Percentiles rank a stretch among this genome's conserved stretches.
Evolutionary conservation across 805 yeast species (phyloP).

Genomic region (Ogataea nonfermentans): DNA sequence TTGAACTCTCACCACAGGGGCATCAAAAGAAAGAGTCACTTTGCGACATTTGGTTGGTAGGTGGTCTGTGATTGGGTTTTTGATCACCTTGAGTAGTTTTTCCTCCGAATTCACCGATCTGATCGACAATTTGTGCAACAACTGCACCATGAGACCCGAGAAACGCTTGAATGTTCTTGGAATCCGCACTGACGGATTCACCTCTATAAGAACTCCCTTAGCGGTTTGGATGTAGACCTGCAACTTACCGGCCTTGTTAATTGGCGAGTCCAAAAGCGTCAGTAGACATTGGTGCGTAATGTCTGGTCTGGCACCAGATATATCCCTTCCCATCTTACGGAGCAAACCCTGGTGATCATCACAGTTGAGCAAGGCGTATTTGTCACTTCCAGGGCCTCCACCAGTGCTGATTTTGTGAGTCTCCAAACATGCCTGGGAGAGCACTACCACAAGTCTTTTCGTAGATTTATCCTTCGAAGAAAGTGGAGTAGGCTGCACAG

Average conservation of each 20-base stretch:
- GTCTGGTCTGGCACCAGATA: slow-evolving; percentile 98
- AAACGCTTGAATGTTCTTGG: slow-evolving; percentile 98
- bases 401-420: slow-evolving; percentile 81
- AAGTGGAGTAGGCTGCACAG: slow-evolving; percentile 79
- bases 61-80: slow-evolving; percentile 96
- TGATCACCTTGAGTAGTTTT: slow-evolving; percentile 87
- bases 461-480: slow-evolving; percentile 83
- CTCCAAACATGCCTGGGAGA: slow-evolving; percentile 93
- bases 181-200: slow-evolving; percentile 93
- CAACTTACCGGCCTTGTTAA: slow-evolving; percentile 93
- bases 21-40: slow-evolving; percentile 88
- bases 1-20: slow-evolving; percentile 82
- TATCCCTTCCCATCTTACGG: slow-evolving; percentile 95
- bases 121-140: slow-evolving; percentile 87
- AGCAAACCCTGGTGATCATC: slow-evolving; percentile 97
- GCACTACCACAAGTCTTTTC: slow-evolving; percentile 87
- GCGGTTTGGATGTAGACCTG: slow-evolving; percentile 97
- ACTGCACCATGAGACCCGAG: slow-evolving; percentile 96
- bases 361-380: slow-evolving; percentile 90
- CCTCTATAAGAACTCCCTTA: slow-evolving; percentile 90
- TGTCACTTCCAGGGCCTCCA: slow-evolving; percentile 79
- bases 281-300: slow-evolving; percentile 96
- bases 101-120: slow-evolving; percentile 95
- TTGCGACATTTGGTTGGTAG: slow-evolving; percentile 94
- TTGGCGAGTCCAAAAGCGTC: slow-evolving; percentile 94